These are phyloP conservation scores for Fusarium heterosporum DNA, from an alignment of 2,329 filamentous ascomycete genomes.

Conservation along the genomic window DNA sequence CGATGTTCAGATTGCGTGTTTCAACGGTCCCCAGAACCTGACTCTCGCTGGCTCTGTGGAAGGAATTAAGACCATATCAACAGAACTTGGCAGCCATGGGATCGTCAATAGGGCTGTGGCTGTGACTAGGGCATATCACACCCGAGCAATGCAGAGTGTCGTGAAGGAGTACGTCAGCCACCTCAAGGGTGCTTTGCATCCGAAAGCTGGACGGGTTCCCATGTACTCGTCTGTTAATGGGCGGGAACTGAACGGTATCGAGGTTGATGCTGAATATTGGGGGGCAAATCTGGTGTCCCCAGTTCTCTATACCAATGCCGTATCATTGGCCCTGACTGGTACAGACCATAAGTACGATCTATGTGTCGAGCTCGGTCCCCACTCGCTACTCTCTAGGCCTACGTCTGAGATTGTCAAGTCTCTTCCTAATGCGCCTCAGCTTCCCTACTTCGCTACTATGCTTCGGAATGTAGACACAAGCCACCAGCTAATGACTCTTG, in stretches of 20 bases:
- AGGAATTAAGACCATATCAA: constrained; percentile 32
- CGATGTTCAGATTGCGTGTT: constrained; percentile 41
- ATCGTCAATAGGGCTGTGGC: constrained; percentile 37
- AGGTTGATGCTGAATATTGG: constrained; percentile 42
- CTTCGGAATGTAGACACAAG: constrained; percentile 40
- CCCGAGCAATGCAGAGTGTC: constrained; percentile 37
- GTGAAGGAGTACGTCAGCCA: constrained; percentile 34
- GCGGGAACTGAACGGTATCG: constrained; percentile 29
- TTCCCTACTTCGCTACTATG: constrained; percentile 40
- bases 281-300: constrained; percentile 41
- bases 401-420: constrained; percentile 40
- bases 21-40: constrained; percentile 41
- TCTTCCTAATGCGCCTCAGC: constrained; percentile 19
- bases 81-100: constrained; percentile 28
- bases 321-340: constrained; percentile 34
- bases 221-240: constrained; percentile 43
- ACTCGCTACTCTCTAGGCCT: constrained; percentile 39
- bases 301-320: constrained; percentile 43
- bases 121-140: constrained; percentile 42
- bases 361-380: constrained; percentile 40
- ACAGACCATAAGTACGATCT: constrained; percentile 30
- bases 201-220: constrained; percentile 29
- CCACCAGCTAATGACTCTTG: constrained; percentile 37
- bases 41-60: constrained; percentile 39
- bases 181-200: constrained; percentile 27